Base-by-base conservation (phyloP, 331 rosid species). In the Telfairia occidentalis region DNA sequence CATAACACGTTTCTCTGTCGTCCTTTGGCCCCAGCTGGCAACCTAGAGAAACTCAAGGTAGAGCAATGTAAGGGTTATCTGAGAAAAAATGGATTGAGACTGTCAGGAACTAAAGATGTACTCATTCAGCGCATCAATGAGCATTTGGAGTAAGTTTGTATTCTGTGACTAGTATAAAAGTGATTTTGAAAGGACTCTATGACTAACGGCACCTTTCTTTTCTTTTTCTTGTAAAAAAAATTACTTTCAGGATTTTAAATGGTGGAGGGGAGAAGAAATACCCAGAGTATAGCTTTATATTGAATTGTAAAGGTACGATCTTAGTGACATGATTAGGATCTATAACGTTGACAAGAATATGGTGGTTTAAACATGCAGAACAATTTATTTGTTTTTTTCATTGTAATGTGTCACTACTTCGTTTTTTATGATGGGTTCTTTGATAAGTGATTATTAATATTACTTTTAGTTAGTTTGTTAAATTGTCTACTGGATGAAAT, bases 201-300 rank as follows among this genome's bases (percentile, higher is more conserved):
- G 65, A 49, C 38, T 76, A 24, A 59, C 52, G 21, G 13, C 45
- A 28, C 29, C 6, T 8, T 13, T 60, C 54, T 18, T 12, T 57
- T 16, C 70, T 81, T 81, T 32, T 67, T 49, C 73, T 23, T 29
- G 19, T 59, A 34, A n/a, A n/a, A n/a, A n/a, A n/a, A n/a, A 29
- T 58, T 72, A 74, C 82, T 49, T 86, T 60, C 86, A 91, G 98
- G 86, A 88, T 91, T 80, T 55, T 85, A 79, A 88, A 87, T 66
- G 88, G 86, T 78, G 98, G 89, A 74, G 92, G 92, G 74, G 96
- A 88, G 87, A 81, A 73, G 59, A 91, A 80, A 83, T 88, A 89
- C 76, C 96, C 96, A 0, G 82, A 64, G 28, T 85, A 86, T 77
- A 83, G 90, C 81, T 91, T 89, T 88, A 85, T 82, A 58, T 74